A percentile compares a stretch with the other conserved stretches of the same genome.
These are phyloP conservation scores for Adansonia rubrostipa DNA, from an alignment of 441 rosid genomes.

Conservation along the genomic window DNA sequence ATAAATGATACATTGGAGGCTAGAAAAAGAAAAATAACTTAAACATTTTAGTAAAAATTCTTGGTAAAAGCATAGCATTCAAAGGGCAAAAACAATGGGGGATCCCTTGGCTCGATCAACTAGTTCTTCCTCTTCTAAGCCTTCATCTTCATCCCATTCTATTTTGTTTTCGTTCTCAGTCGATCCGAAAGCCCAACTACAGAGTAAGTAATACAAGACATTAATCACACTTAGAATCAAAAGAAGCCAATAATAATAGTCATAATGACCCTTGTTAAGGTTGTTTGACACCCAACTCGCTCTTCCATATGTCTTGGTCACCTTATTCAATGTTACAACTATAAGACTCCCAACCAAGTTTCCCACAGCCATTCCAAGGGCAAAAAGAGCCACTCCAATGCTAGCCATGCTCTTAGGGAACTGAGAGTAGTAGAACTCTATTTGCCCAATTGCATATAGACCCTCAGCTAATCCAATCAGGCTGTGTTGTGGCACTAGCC, in stretches of 20 bases:
- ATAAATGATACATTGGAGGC: not conserved
- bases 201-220: constrained; percentile 43
- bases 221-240: constrained; percentile 38
- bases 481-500: constrained; percentile 52
- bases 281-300: constrained; percentile 52
- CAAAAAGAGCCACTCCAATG: constrained; percentile 45
- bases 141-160: constrained; percentile 18
- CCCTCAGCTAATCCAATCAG: constrained; percentile 51
- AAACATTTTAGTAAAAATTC: not conserved
- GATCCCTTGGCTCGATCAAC: not conserved
- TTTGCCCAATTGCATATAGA: constrained; percentile 50
- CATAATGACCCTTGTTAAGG: constrained; percentile 52
- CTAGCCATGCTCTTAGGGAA: constrained; percentile 57
- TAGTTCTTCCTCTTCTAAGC: not conserved
- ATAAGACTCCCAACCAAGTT: constrained; percentile 45
- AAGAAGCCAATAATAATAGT: constrained; percentile 58
- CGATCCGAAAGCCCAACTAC: constrained; percentile 46
- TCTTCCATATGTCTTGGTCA: constrained; percentile 31
- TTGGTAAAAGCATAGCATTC: not conserved
- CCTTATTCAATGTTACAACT: constrained; percentile 30
- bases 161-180: constrained; percentile 25
- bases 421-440: constrained; percentile 57
- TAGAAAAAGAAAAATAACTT: not conserved
- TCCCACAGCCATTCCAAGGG: constrained; percentile 48
- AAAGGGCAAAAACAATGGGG: not conserved